These are phyloP conservation scores for Vitis hybrid DNA, from an alignment of 177 flowering plant genomes.

Conservation along the genomic window DNA sequence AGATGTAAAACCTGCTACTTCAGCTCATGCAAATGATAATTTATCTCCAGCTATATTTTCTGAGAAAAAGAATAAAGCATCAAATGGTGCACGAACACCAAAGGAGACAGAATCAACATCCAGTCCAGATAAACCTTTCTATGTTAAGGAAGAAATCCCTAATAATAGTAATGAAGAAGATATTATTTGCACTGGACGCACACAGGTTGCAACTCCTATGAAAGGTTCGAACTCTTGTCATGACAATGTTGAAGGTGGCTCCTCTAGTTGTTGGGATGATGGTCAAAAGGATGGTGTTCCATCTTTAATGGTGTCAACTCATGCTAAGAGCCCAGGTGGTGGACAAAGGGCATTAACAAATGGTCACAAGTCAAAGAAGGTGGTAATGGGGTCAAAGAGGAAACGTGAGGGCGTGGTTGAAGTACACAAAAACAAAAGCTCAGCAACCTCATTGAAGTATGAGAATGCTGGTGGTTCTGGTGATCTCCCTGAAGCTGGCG, in stretches of 20 bases:
- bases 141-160: slow-evolving; percentile 14
- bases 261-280: slow-evolving; percentile 15
- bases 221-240: slow-evolving; percentile 9
- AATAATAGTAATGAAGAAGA: slow-evolving; percentile 14
- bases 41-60: slow-evolving; percentile 16
- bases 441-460: slow-evolving; percentile 14
- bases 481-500: slow-evolving; percentile 24
- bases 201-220: slow-evolving; percentile 4
- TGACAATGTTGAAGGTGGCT: slow-evolving; percentile 16
- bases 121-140: slow-evolving; percentile 15
- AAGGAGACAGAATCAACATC: slow-evolving; percentile 16
- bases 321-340: slow-evolving; percentile 15
- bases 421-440: slow-evolving; percentile 19
- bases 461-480: slow-evolving; percentile 12
- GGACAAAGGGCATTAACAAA: slow-evolving; percentile 31
- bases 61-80: slow-evolving; percentile 16
- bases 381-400: slow-evolving; percentile 30
- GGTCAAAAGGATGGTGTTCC: slow-evolving; percentile 12
- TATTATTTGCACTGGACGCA: slow-evolving; percentile 1
- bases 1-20: slow-evolving; percentile 35
- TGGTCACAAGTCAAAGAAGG: slow-evolving; percentile 33
- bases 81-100: slow-evolving; percentile 20
- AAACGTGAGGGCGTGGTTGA: slow-evolving; percentile 19
- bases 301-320: slow-evolving; percentile 16
- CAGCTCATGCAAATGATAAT: slow-evolving; percentile 8